Evolutionary conservation across 2,329 filamentous ascomycete genomes (phyloP), one percentile per base, ranked within the genome.

Genomic region (Talaromyces rugulosus): DNA sequence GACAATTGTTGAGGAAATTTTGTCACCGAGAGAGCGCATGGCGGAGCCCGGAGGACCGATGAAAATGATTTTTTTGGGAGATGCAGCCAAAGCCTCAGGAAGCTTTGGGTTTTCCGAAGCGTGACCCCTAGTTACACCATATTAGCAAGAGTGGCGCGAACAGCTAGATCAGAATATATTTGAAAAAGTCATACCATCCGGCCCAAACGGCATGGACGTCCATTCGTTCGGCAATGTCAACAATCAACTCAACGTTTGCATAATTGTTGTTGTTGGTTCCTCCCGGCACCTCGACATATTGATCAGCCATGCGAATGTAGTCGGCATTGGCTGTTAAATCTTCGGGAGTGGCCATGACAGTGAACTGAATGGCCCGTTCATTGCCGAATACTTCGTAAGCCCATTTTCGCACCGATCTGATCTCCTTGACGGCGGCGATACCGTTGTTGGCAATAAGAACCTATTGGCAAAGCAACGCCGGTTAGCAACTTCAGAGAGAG

Each of bases 261-360:
- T 99, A 99, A 81, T 99, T 99, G 88, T 99, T 96, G 85, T 99
- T 99, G 83, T 99, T 99, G 65, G 95, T 99, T 74, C 95, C 95
- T 74, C 95, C 95, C 69, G 80, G 59, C 75, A 85, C 83, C 81
- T 99, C 95, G 70, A 99, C 95, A 78, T 99, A 99, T 84, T 97
- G 92, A 80, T 99, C 95, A 36, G 95, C 95, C 95, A 99, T 98
- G 76, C 95, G 88, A 77, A 99, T 99, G 82, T 99, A 99, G 80
- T 99, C 95, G 69, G 95, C 95, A 78, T 99, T 99, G 76, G 95
- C 95, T 76, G 89, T 87, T 75, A 99, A 80, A 88, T 99, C 95
- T 81, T 99, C 95, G 56, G 95, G 95, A 44, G 95, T 99, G 70
- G 95, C 95, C 95, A 99, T 99, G 76, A 99, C 95, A 66, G 95